Evolutionary conservation across 208 protist species (phyloP).

Genomic region (Strigomonas galati): DNA sequence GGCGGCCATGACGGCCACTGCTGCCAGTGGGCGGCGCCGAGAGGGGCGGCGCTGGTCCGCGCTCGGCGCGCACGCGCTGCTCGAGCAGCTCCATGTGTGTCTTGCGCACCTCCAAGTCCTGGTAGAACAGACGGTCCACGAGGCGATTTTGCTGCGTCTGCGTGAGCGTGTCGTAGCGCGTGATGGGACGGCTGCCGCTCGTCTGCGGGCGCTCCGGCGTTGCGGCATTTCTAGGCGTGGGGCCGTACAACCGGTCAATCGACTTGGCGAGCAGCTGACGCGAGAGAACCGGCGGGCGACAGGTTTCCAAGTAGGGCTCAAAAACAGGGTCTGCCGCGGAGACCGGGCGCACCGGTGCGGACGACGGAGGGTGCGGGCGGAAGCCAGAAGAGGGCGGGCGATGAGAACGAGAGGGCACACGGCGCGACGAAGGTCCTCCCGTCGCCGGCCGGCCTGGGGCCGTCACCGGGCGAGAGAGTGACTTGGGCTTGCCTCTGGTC

Average conservation of each 20-base stretch:
- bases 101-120: conserved; percentile 13
- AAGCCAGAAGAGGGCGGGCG: neutral
- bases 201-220: neutral
- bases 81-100: conserved; percentile 7
- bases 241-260: conserved; percentile 6
- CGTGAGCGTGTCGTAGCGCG: conserved; percentile 12
- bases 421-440: neutral
- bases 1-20: neutral
- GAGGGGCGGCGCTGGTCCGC: neutral
- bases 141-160: conserved; percentile 14
- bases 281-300: neutral
- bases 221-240: neutral
- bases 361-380: neutral
- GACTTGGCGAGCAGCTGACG: conserved; percentile 1
- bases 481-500: conserved; percentile 1
- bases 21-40: too few species aligned
- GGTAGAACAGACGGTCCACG: conserved; percentile 12
- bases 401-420: neutral
- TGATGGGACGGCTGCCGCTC: neutral
- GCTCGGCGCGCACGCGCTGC: conserved; percentile 3
- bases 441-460: neutral
- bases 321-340: conserved; percentile 4
- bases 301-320: neutral
- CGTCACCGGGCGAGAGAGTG: neutral
- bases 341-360: neutral